These are phyloP conservation scores for Aspergillus sp. DNA, from an alignment of 2,329 filamentous ascomycete genomes.

Conservation along the genomic window DNA sequence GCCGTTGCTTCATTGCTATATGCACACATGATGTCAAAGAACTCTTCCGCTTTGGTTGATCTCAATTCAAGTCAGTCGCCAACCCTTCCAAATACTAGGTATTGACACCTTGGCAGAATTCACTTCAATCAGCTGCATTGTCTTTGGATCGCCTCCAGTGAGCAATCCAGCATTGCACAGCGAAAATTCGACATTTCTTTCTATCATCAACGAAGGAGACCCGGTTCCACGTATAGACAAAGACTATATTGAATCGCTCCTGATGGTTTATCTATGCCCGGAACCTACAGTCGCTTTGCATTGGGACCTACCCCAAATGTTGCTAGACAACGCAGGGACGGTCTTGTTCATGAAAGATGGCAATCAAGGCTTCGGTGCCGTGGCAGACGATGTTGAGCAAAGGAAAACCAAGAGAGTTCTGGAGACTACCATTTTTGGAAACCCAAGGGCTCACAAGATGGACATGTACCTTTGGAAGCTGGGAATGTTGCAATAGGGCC, in stretches of 20 bases:
- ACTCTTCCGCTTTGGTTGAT: neutral
- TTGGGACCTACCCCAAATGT: slow-evolving; percentile 7
- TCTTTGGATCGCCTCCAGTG: slow-evolving; percentile 82
- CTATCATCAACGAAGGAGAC: slow-evolving; percentile 85
- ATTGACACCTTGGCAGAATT: slow-evolving; percentile 5
- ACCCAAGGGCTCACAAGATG: slow-evolving; percentile 82
- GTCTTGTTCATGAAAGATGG: slow-evolving; percentile 55
- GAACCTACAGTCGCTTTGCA: slow-evolving; percentile 46
- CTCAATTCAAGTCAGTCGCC: slow-evolving; percentile 40
- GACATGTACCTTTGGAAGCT: slow-evolving; percentile 61
- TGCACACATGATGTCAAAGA: slow-evolving; percentile 67
- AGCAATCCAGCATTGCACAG: slow-evolving; percentile 68
- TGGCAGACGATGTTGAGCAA: slow-evolving; percentile 70
- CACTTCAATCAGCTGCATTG: slow-evolving; percentile 73
- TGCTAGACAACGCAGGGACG: slow-evolving; percentile 21
- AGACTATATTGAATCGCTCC: slow-evolving; percentile 71
- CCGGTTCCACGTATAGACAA: slow-evolving; percentile 78
- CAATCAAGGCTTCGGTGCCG: slow-evolving; percentile 63
- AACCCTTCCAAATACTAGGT: neutral
- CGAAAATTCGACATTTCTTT: slow-evolving; percentile 70
- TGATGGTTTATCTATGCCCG: slow-evolving; percentile 71
- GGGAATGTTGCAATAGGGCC: neutral
- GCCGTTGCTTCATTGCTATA: slow-evolving; percentile 81
- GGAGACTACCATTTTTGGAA: slow-evolving; percentile 75
- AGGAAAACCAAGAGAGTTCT: slow-evolving; percentile 61